Evolutionary conservation across 1,139 yeast species (phyloP).

Genomic region (Debaryomyces subglobosus): DNA sequence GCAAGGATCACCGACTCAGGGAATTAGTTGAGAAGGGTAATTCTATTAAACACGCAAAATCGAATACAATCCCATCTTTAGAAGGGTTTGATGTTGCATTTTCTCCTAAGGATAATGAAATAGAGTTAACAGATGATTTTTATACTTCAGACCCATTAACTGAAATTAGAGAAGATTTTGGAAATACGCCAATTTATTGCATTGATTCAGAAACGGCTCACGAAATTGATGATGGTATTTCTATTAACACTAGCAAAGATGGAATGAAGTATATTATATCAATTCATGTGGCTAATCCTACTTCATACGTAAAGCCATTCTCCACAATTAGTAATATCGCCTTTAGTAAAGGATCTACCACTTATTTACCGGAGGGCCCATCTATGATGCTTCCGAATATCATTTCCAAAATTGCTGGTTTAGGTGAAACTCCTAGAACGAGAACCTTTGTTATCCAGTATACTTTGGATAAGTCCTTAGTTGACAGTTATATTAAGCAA

Average conservation of each 20-base stretch:
- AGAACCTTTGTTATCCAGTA: conserved; percentile 46
- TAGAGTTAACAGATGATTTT: conserved; percentile 25
- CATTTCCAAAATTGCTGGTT: conserved; percentile 56
- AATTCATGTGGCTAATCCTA: conserved; percentile 88
- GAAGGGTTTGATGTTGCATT: neutral
- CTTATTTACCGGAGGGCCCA: conserved; percentile 70
- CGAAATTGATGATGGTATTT: conserved; percentile 93
- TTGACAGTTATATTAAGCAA: conserved; percentile 27
- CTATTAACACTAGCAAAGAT: conserved; percentile 45
- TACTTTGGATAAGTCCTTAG: conserved; percentile 25
- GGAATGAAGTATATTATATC: conserved; percentile 47
- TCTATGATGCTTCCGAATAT: conserved; percentile 71
- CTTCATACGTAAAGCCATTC: conserved; percentile 56
- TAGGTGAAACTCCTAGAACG: conserved; percentile 51
- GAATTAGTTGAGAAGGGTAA: neutral
- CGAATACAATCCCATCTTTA: neutral
- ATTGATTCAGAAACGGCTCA: conserved; percentile 82
- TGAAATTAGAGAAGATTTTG: conserved; percentile 36
- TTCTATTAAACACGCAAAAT: neutral
- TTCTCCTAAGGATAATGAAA: neutral
- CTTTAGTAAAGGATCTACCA: conserved; percentile 62
- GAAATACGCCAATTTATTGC: conserved; percentile 66
- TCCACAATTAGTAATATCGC: conserved; percentile 63
- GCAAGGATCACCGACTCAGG: neutral
- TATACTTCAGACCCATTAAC: conserved; percentile 38